Base-by-base conservation (phyloP, 2,329 filamentous ascomycete genomes). In the Paramyrothecium roridum region DNA sequence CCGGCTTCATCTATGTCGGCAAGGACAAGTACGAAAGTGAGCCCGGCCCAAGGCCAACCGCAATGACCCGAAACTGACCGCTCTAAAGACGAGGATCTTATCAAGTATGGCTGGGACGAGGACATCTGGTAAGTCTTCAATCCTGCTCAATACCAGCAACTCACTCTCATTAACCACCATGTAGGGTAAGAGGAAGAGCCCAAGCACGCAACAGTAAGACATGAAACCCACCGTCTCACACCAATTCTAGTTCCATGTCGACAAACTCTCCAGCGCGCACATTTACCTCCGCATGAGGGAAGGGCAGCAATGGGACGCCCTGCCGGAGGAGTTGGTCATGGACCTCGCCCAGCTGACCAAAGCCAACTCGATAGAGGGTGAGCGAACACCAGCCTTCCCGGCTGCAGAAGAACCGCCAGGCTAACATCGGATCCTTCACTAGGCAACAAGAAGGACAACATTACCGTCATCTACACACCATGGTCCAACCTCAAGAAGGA, bases 1-100 rank as follows among this genome's bases (percentile, higher is more conserved):
- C 91, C 33, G 93, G 91, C 46, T 93, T 88, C 70, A 86, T 99
- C 68, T 99, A 99, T 71, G 91, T 97, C 57, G 95, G 95, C 73
- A 99, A 98, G 75, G 95, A 99, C 80, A 99, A 99, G 77, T 93
- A 95, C 65, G 95, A 99, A 80, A 99, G 95, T 97, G 80, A 68
- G 87, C 65, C 58, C 60, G 54, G 55, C 55, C 26, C 26, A 10
- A 43, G 13, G 33, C 16, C 13, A 13, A 13, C 33, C 50, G n/a
- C 23, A 34, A 21, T 50, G 23, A 54, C 54, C 56, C 46, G 43
- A 53, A 53, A 50, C 48, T 60, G 50, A 23, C 33, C 19, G 19
- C 52, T 48, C 63, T 65, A 56, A 67, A 99, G 95, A 98, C 77
- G 95, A 99, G 81, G 92, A 96, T 64, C 76, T 99, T 65, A 98